phyloP scores from a whole-genome alignment of 768 basidiomycete species.

The Lactarius tabidus region DNA sequence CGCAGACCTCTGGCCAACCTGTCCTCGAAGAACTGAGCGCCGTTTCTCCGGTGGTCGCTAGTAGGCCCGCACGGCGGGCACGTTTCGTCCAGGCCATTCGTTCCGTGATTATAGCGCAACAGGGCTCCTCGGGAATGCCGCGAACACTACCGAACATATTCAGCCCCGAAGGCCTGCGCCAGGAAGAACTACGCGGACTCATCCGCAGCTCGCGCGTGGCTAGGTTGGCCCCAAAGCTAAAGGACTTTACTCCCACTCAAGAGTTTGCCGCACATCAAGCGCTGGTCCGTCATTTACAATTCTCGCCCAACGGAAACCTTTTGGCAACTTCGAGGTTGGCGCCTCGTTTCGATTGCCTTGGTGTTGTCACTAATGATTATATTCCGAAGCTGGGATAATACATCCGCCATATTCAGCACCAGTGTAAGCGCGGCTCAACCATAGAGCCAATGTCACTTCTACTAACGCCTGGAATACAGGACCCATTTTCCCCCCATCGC shows the following conservation, averaged over 20 bases:
- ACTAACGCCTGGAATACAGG: slow-evolving; percentile 34
- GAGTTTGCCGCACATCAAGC: slow-evolving; percentile 62
- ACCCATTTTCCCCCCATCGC: slow-evolving; percentile 54
- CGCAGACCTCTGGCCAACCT: neutral
- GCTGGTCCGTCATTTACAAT: slow-evolving; percentile 68
- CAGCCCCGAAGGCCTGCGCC: slow-evolving; percentile 16
- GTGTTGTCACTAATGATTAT: neutral
- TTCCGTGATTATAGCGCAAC: slow-evolving; percentile 44
- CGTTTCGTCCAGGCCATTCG: slow-evolving; percentile 45
- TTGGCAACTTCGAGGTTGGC: slow-evolving; percentile 65
- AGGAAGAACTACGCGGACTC: slow-evolving; percentile 28
- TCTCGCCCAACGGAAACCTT: slow-evolving; percentile 70
- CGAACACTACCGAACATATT: slow-evolving; percentile 31
- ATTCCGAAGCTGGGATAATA: slow-evolving; percentile 61
- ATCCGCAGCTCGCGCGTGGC: slow-evolving; percentile 51
- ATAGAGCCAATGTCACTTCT: neutral
- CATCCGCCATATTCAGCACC: slow-evolving; percentile 62
- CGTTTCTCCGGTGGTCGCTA: neutral
- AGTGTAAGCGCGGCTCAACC: slow-evolving; percentile 39
- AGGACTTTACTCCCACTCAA: slow-evolving; percentile 50
- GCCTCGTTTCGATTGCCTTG: neutral
- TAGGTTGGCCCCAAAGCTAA: slow-evolving; percentile 50
- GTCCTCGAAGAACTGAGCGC: slow-evolving; percentile 22
- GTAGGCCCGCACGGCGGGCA: slow-evolving; percentile 30
- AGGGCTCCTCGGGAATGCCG: slow-evolving; percentile 28